Evolutionary conservation across 306 rosid genomes (phyloP).

Genomic region (Prinsepia uniflora): DNA sequence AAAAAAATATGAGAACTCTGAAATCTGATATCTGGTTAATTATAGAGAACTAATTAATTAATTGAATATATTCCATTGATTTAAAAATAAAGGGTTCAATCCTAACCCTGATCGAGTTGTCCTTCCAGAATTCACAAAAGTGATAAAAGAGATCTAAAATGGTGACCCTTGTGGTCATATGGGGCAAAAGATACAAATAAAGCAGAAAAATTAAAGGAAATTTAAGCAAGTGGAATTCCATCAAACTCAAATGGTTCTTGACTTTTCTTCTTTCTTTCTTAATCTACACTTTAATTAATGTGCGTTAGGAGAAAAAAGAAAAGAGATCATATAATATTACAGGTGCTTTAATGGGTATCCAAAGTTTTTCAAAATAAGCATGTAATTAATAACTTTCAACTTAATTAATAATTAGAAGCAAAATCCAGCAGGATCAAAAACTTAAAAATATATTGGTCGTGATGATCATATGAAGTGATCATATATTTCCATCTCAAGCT

Average conservation of each 20-base stretch:
- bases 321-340: slow-evolving; percentile 12
- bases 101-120: slow-evolving; percentile 6
- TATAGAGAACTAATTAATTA: no score
- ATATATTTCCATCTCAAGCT: slow-evolving; percentile 35
- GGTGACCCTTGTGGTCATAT: not conserved
- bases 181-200: not conserved
- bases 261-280: slow-evolving; percentile 30
- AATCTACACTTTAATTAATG: slow-evolving; percentile 24
- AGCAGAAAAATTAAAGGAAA: slow-evolving; percentile 1
- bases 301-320: slow-evolving; percentile 40
- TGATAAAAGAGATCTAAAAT: not conserved
- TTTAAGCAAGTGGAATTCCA: slow-evolving; percentile 21
- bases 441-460: slow-evolving; percentile 18
- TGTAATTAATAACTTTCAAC: no score
- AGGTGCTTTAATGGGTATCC: slow-evolving; percentile 53
- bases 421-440: slow-evolving; percentile 41
- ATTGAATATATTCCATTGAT: no score
- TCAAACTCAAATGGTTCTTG: slow-evolving; percentile 17
- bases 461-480: not conserved
- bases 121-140: slow-evolving; percentile 10
- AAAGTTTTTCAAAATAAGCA: slow-evolving; percentile 34
- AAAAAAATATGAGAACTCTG: no score
- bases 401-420: slow-evolving; percentile 16
- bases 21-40: no score
- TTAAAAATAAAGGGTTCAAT: not conserved